These are phyloP conservation scores for Penicillium malachiteum DNA, from an alignment of 495 filamentous ascomycete species.

Conservation along the genomic window DNA sequence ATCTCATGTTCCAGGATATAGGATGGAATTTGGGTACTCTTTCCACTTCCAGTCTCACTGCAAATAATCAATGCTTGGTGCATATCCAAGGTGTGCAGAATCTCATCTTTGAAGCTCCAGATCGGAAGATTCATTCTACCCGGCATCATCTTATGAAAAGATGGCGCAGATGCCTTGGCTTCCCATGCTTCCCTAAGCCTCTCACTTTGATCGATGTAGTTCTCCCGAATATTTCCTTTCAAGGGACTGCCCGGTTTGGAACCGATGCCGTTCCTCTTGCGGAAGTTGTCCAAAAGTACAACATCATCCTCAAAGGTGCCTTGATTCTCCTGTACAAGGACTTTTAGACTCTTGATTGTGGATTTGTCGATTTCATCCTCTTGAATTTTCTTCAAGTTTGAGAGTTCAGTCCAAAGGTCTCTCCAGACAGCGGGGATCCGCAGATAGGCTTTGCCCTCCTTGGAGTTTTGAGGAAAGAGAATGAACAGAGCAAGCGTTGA, in stretches of 20 bases:
- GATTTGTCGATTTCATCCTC: constrained; percentile 66
- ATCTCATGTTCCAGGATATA: constrained; percentile 90
- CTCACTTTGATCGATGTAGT: constrained; percentile 42
- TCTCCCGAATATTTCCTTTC: constrained; percentile 36
- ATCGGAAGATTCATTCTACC: constrained; percentile 78
- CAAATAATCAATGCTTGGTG: constrained; percentile 87
- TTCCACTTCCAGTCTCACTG: constrained; percentile 94
- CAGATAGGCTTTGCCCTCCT: constrained; percentile 82
- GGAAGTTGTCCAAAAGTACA: constrained; percentile 66
- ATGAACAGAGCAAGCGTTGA: constrained; percentile 79
- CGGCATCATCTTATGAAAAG: constrained; percentile 50
- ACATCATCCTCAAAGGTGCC: constrained; percentile 64
- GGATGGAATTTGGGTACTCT: constrained; percentile 93
- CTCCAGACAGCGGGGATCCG: constrained; percentile 78
- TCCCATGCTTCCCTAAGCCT: constrained; percentile 65
- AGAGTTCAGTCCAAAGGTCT: constrained; percentile 80
- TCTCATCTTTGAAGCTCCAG: constrained; percentile 76
- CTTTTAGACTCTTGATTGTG: constrained; percentile 53
- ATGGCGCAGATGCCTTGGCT: constrained; percentile 60
- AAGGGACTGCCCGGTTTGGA: constrained; percentile 43
- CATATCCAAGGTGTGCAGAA: constrained; percentile 67
- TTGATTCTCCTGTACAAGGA: constrained; percentile 42
- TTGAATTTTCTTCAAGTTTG: constrained; percentile 64
- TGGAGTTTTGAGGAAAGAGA: constrained; percentile 70
- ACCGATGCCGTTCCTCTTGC: constrained; percentile 57